A percentile compares a stretch with the other conserved stretches of the same genome.
Conservation (phyloP, 1,284 basidiomycete species). For the Ganoderma sinense region DNA sequence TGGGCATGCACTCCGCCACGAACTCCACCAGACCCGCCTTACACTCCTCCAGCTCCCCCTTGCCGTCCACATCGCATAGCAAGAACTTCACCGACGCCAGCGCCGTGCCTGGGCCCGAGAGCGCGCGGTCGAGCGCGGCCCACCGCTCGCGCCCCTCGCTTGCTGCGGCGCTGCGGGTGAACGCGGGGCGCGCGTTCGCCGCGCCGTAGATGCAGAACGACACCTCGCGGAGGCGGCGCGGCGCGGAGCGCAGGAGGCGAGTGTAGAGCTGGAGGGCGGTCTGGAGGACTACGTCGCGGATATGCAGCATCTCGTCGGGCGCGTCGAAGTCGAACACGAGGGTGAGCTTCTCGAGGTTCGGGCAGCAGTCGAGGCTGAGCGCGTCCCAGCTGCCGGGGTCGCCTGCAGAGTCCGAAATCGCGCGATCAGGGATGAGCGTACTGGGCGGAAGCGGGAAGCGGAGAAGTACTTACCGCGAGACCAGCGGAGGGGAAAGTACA, state of each 20-base stretch:
- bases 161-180: constrained; percentile 3
- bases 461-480: not conserved
- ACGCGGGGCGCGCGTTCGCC: not conserved
- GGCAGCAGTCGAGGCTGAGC: constrained; percentile 2
- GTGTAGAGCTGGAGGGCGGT: constrained; percentile 9
- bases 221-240: constrained; percentile 6
- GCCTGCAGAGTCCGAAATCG: not conserved
- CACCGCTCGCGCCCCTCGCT: constrained; percentile 3
- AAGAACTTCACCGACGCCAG: constrained; percentile 7
- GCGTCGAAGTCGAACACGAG: constrained; percentile 9
- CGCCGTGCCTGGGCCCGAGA: constrained; percentile 2
- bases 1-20: constrained; percentile 8
- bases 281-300: constrained; percentile 2
- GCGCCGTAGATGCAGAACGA: constrained; percentile 12
- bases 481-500: constrained; percentile 7
- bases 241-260: constrained; percentile 1
- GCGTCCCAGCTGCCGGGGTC: not conserved
- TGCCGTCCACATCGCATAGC: constrained; percentile 11
- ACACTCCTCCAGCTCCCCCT: not conserved
- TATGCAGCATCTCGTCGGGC: constrained; percentile 1
- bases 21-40: not conserved
- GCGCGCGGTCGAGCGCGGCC: constrained; percentile 12
- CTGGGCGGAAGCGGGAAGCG: not conserved
- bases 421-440: not conserved
- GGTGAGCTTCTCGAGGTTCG: constrained; percentile 9